Evolutionary conservation across 257 asterid species (phyloP), one percentile per base, ranked within the genome.

Genomic region (Ballota nigra): DNA sequence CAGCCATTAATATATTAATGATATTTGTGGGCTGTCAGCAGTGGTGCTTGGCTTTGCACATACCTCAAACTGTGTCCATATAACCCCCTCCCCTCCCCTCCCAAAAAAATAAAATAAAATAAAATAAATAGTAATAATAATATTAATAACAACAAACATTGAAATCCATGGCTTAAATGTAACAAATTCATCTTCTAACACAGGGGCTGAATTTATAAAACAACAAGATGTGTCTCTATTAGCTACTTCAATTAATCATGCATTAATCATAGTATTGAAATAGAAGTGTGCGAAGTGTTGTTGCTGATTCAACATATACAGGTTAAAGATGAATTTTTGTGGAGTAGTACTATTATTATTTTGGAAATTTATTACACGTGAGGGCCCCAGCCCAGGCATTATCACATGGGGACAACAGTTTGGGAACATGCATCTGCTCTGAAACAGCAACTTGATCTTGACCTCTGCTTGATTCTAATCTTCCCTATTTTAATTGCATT

Each of bases 391-490:
- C 34, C 59, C 52, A 68, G 83, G 85, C 86, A 71, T 26, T 72
- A 64, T 73, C 88, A 81, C 95, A 88, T 86, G 91, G 85, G 70
- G 26, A 66, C 7, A 64, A 5, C 38, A 65, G 75, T 12, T 26
- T 49, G 59, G 75, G 75, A 75, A 81, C 87, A 78, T 83, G 83
- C 85, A 72, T 74, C 33, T 85, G 87, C 72, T 40, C 78, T 60
- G 78, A 70, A n/a, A 58, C 63, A 57, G 20, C 63, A 6, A 20
- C 38, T 59, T 60, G 60, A 47, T 10, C 76, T 73, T 82, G 89
- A 83, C 91, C 86, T 66, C 75, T 79, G 84, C 73, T 72, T 77
- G 70, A 29, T 74, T 65, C 74, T 65, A 70, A 61, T 49, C 66
- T 72, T 6, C 68, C 63, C 22, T 65, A 38, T 49, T 74, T 61